Conservation (phyloP, 2,329 filamentous ascomycete genomes). For the Diplodia sapinea region DNA sequence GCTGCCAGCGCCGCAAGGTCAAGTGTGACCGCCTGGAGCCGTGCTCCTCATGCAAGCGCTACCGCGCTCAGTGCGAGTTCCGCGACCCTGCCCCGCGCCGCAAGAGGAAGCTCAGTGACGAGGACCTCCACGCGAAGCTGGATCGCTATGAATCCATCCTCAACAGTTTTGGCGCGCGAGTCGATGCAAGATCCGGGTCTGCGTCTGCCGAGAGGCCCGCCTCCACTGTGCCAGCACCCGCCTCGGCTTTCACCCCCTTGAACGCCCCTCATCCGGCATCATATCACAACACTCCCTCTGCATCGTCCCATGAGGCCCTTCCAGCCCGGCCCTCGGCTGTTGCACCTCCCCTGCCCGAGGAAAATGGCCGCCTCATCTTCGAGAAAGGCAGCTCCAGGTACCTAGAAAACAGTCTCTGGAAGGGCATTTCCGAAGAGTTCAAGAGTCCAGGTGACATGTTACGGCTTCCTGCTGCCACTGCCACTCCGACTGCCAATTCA, state of each 20-base stretch:
- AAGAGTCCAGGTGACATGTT: conserved; percentile 40
- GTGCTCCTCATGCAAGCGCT: conserved; percentile 42
- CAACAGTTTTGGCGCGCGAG: conserved; percentile 40
- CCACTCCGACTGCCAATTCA: conserved; percentile 17
- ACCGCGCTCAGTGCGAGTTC: conserved; percentile 42
- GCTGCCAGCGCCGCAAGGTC: conserved; percentile 45
- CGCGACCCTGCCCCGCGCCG: conserved; percentile 43
- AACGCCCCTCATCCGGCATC: conserved; percentile 26
- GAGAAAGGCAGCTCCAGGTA: conserved; percentile 42
- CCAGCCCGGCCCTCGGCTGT: neutral
- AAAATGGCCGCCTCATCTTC: conserved; percentile 38
- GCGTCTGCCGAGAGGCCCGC: conserved; percentile 4
- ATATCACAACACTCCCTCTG: neutral
- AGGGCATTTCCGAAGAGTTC: conserved; percentile 41
- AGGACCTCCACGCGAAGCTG: conserved; percentile 39
- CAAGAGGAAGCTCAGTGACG: conserved; percentile 37
- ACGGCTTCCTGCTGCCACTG: neutral
- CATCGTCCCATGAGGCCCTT: neutral
- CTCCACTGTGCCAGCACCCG: conserved; percentile 5
- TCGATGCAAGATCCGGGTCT: conserved; percentile 36
- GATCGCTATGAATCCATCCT: conserved; percentile 43
- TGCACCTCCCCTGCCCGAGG: neutral
- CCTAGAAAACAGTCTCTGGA: conserved; percentile 44
- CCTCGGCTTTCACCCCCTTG: conserved; percentile 27
- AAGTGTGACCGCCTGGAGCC: conserved; percentile 43